Base-by-base conservation (phyloP, 352 stramenopile genomes). In the Blastocystis sp. region DNA sequence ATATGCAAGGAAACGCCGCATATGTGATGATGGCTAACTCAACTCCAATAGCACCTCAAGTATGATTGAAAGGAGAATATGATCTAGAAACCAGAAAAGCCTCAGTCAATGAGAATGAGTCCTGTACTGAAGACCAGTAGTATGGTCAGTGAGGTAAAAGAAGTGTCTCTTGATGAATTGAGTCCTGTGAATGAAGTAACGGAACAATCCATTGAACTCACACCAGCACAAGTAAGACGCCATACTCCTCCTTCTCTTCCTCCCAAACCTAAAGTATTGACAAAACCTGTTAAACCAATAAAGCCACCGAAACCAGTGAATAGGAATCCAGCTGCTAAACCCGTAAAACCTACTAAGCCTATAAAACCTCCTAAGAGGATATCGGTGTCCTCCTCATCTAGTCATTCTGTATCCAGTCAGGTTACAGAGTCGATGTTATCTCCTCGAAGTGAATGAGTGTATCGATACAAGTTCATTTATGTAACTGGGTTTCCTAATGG, bases 321-420 rank as follows among this genome's bases (percentile, higher is more conserved):
- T 19, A 15, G n/a, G 57, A 7, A 15, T 48, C 40, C 40, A 48
- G 3, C 9, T 17, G 1, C 19, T 6, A 73, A 73, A 44, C 60
- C 60, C 37, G 5, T 76, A 2, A 76, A 76, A 27, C 73, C 73
- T 40, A n/a, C 27, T 22, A 84, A 84, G 48, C 73, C 73, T n/a
- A 22, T 22, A 42, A 84, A 84, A 64, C 48, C 48, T 22, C 22
- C 15, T 57, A 60, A 53, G 17, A 53, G 24, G 27, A 76, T 19
- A n/a, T 22, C 64, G 15, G 27, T 44, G 3, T 54, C 64, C 11
- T 19, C 17, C 15, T 62, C 56, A 17, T 62, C 56, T 17, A 33
- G 56, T n/a, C 56, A 62, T 33, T 62, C 56, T 62, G 56, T 62
- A 33, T 62, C 56, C 56, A 62, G 56, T 48, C 40, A 48, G 40